Evolutionary conservation across 169 alveolate genomes (phyloP).

Genomic region (Eimeria maxima): DNA sequence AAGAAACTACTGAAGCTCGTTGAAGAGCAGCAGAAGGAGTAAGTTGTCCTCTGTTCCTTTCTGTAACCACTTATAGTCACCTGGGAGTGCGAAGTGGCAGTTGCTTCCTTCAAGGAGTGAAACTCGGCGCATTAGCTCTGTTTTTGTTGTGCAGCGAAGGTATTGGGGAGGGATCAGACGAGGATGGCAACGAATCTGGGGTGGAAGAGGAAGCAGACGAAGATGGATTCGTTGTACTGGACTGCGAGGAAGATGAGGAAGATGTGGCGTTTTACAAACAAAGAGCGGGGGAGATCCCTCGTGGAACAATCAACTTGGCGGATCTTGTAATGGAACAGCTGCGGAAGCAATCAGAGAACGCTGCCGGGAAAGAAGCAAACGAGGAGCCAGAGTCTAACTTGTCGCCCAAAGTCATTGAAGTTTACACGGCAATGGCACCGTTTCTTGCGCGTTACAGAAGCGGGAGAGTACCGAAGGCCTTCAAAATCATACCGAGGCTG

Average conservation of each 20-base stretch:
- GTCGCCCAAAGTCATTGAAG: conserved; percentile 83
- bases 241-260: conserved; percentile 62
- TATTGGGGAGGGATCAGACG: background rate
- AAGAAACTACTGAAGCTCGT: conserved; percentile 77
- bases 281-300: background rate
- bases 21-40: conserved; percentile 74
- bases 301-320: conserved; percentile 15
- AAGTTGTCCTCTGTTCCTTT: background rate
- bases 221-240: conserved; percentile 65
- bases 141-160: conserved; percentile 37
- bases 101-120: background rate
- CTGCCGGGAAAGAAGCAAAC: background rate
- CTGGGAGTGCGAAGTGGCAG: background rate
- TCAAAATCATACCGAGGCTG: conserved; percentile 94
- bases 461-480: conserved; percentile 97
- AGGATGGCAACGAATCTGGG: background rate
- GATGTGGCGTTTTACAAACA: conserved; percentile 37
- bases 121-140: background rate
- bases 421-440: conserved; percentile 89
- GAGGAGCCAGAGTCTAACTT: conserved; percentile 38
- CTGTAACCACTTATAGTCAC: too few relatives aligned
- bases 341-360: conserved; percentile 1
- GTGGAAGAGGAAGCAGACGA: conserved; percentile 60
- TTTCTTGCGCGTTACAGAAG: conserved; percentile 89
- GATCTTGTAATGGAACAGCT: conserved; percentile 63